Evolutionary conservation across 2,329 filamentous ascomycete genomes (phyloP).

Genomic region (Aspergillus fijiensis): DNA sequence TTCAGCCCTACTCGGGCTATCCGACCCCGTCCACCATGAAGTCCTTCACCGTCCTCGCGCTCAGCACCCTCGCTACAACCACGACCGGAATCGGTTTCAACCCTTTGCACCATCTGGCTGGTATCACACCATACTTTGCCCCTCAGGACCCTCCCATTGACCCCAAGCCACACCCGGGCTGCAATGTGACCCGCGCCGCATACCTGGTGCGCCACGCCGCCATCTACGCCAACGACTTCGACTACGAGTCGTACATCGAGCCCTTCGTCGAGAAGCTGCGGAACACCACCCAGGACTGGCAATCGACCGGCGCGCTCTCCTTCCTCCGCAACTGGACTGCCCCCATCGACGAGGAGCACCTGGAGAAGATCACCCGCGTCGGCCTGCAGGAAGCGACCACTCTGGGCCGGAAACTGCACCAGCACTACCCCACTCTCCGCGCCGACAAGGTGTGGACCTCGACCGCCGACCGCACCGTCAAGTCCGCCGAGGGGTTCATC

Average conservation of each 20-base stretch:
- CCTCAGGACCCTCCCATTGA: constrained; percentile 51
- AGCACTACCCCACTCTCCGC: constrained; percentile 57
- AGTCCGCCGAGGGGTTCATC: constrained; percentile 60
- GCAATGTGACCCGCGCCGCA: constrained; percentile 52
- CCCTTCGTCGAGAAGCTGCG: constrained; percentile 59
- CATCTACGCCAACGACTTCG: constrained; percentile 61
- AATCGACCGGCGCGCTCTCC: constrained; percentile 53
- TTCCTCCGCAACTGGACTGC: constrained; percentile 59
- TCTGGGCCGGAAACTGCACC: constrained; percentile 58
- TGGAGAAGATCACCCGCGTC: constrained; percentile 59
- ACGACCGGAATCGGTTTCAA: constrained; percentile 42
- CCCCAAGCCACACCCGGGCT: constrained; percentile 50
- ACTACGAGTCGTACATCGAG: constrained; percentile 58
- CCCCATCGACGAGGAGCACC: constrained; percentile 57
- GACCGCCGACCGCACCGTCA: constrained; percentile 61
- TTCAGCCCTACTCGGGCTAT: background rate
- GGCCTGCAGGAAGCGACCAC: constrained; percentile 62
- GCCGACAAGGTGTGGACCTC: constrained; percentile 62
- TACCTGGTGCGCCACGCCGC: constrained; percentile 61
- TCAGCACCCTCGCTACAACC: background rate
- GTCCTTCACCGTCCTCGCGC: background rate
- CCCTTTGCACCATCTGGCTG: constrained; percentile 55
- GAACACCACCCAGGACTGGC: constrained; percentile 61
- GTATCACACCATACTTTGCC: constrained; percentile 60
- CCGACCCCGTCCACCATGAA: background rate